Conservation (phyloP, 1,284 basidiomycete species). For the Heterobasidion irregulare region DNA sequence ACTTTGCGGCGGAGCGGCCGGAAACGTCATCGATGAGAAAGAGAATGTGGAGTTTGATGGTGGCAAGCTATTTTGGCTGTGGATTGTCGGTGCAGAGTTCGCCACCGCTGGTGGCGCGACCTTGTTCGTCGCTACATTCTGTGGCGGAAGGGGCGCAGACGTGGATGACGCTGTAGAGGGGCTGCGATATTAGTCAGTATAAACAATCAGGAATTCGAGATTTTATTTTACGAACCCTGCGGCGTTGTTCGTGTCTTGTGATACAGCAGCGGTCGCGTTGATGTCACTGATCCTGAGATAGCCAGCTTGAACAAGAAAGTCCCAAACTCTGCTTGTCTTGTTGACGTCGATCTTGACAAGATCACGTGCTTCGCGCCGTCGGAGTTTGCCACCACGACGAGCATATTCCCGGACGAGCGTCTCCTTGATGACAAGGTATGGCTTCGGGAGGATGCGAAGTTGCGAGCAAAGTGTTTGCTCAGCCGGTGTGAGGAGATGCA, state of each 20-base stretch:
- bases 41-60: neutral
- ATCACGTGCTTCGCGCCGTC: slow-evolving; percentile 79
- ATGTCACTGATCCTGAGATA: slow-evolving; percentile 46
- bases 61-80: neutral
- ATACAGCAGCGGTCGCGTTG: neutral
- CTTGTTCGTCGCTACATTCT: neutral
- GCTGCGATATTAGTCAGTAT: neutral
- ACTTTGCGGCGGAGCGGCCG: neutral
- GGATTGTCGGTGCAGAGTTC: neutral
- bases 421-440: slow-evolving; percentile 90
- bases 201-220: neutral
- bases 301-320: slow-evolving; percentile 76
- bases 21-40: neutral
- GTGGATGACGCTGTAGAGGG: neutral
- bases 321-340: slow-evolving; percentile 86
- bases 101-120: neutral
- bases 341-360: slow-evolving; percentile 89
- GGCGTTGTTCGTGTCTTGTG: neutral
- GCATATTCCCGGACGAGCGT: slow-evolving; percentile 87
- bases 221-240: neutral
- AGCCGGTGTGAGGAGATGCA: slow-evolving; percentile 80
- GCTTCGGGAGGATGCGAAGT: slow-evolving; percentile 84
- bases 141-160: neutral
- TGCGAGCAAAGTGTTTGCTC: slow-evolving; percentile 87
- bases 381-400: slow-evolving; percentile 78